Conservation (phyloP, 257 asterid species). For the Solanum gracilifrons region DNA sequence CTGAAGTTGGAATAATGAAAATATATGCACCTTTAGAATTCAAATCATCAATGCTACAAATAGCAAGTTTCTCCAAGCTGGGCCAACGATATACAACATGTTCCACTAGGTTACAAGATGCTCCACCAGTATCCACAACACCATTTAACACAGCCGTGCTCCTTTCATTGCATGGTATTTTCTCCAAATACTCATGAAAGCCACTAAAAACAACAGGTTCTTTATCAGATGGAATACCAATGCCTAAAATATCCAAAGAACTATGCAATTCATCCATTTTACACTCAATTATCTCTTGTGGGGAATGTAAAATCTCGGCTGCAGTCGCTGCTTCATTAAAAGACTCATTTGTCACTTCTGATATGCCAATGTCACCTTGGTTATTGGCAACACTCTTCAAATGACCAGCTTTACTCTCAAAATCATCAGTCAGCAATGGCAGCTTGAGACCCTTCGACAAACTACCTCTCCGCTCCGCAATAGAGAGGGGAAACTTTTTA, state of each 20-base stretch:
- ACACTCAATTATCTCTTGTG: constrained; percentile 4
- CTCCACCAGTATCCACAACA: constrained; percentile 3
- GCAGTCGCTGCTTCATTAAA: constrained; percentile 3
- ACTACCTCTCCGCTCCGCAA: constrained; percentile 38
- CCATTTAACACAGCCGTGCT: constrained; percentile 2
- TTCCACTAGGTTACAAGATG: constrained; percentile 8
- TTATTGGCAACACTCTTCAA: constrained; percentile 1
- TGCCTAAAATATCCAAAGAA: constrained; percentile 6
- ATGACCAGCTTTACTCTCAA: constrained; percentile 8
- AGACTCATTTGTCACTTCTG: constrained; percentile 4
- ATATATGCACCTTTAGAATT: constrained; percentile 28
- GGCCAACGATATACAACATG: constrained; percentile 32
- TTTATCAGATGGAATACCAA: not conserved
- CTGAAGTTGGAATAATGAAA: constrained; percentile 12
- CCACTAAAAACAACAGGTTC: not conserved
- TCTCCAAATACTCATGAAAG: not conserved
- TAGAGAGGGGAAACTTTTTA: constrained; percentile 24
- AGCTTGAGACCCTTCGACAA: constrained; percentile 24
- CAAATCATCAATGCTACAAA: constrained; percentile 13
- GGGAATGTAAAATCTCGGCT: not conserved
- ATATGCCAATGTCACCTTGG: constrained; percentile 1
- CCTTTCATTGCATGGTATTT: constrained; percentile 8
- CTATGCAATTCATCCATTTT: constrained; percentile 4
- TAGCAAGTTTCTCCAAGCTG: constrained; percentile 22
- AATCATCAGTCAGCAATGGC: constrained; percentile 16